These are phyloP conservation scores for Rhizopus delemar DNA, from an alignment of 371 early-diverging fungal genomes.

Conservation along the genomic window DNA sequence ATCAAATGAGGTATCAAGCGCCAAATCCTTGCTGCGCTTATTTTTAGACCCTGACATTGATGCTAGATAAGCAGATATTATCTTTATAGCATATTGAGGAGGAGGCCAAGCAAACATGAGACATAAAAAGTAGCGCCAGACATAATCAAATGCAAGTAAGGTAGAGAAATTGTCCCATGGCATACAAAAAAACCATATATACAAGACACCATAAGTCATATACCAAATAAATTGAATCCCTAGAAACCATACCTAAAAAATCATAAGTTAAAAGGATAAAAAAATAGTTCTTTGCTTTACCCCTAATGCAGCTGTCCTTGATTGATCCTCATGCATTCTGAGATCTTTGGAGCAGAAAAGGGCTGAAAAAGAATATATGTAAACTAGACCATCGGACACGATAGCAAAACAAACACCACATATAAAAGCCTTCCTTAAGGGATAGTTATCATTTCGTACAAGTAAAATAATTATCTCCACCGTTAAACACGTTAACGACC, in stretches of 20 bases:
- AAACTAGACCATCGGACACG: conserved; percentile 5
- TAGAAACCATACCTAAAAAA: conserved; percentile 22
- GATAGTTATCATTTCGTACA: conserved; percentile 10
- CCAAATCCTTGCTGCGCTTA: not conserved
- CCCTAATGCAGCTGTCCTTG: conserved; percentile 25
- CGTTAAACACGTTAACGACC: conserved; percentile 10
- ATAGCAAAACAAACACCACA: conserved; percentile 24
- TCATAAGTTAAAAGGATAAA: not conserved
- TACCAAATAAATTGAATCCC: conserved; percentile 20
- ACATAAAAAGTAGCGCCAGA: conserved; percentile 10
- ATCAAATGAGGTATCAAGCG: not conserved
- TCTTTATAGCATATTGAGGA: conserved; percentile 9
- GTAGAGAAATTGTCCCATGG: conserved; percentile 12
- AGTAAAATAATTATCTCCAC: conserved; percentile 11
- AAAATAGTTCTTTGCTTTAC: conserved; percentile 9
- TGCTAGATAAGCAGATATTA: conserved; percentile 3
- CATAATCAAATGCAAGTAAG: conserved; percentile 17
- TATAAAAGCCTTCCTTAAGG: conserved; percentile 15
- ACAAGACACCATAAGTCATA: conserved; percentile 12
- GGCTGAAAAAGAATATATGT: conserved; percentile 14
- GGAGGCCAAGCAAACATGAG: conserved; percentile 24
- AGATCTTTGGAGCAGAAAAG: conserved; percentile 10
- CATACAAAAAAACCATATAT: conserved; percentile 24
- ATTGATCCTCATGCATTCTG: conserved; percentile 15
- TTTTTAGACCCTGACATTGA: not conserved